Conservation (phyloP, 495 filamentous ascomycete genomes). For the Acidiella bohemica region DNA sequence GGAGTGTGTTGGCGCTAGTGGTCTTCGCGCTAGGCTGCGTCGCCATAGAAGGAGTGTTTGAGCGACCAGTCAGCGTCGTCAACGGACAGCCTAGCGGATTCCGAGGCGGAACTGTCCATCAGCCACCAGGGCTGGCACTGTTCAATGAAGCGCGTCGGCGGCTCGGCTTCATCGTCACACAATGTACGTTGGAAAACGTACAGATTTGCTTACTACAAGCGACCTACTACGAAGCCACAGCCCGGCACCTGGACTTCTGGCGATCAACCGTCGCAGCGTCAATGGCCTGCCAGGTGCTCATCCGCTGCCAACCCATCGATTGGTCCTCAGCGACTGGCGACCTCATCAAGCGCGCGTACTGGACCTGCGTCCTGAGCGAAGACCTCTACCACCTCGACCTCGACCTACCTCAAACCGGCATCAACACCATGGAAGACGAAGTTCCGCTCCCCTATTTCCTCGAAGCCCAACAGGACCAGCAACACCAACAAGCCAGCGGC, state of each 20-base stretch:
- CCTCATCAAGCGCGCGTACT: constrained; percentile 41
- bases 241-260: constrained; percentile 41
- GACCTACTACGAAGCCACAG: constrained; percentile 15
- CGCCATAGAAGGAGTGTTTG: constrained; percentile 36
- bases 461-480: constrained; percentile 37
- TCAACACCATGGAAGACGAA: constrained; percentile 36
- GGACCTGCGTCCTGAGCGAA: constrained; percentile 47
- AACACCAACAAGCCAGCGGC: neutral
- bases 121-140: constrained; percentile 42
- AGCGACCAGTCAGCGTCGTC: constrained; percentile 30
- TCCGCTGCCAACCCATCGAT: constrained; percentile 38
- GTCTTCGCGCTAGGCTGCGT: constrained; percentile 45
- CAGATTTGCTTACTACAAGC: constrained; percentile 39
- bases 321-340: constrained; percentile 36
- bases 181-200: constrained; percentile 43
- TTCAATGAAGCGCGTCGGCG: constrained; percentile 48
- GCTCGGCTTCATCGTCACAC: constrained; percentile 42
- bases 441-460: constrained; percentile 41
- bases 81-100: constrained; percentile 39
- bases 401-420: constrained; percentile 40
- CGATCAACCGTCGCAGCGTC: constrained; percentile 40
- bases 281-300: constrained; percentile 38
- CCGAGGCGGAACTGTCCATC: constrained; percentile 35
- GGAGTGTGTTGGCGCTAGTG: constrained; percentile 40
- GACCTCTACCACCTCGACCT: constrained; percentile 43